These are phyloP conservation scores for Arctostaphylos glauca DNA, from an alignment of 148 eudicot genomes.

Conservation along the genomic window DNA sequence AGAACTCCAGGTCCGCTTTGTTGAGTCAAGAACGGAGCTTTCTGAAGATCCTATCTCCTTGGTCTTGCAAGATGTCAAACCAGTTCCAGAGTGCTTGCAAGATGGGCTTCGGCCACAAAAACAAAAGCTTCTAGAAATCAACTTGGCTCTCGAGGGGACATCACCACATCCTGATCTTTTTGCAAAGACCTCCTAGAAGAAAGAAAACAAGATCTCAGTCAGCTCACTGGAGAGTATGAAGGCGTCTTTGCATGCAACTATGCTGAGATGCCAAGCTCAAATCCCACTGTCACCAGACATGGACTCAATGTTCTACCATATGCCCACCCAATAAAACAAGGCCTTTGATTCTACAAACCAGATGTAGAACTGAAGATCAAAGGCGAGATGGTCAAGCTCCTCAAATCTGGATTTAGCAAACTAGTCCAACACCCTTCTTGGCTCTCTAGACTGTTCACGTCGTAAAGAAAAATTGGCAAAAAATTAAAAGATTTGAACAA, in stretches of 20 bases:
- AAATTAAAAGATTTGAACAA: not conserved
- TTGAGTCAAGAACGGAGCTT: too few species aligned
- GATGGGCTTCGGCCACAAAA: not conserved
- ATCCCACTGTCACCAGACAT: not conserved
- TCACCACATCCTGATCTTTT: not conserved
- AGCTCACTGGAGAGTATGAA: not conserved
- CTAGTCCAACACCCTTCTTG: not conserved
- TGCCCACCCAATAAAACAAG: not conserved
- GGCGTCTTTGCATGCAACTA: conserved; percentile 4
- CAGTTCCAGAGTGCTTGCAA: not conserved
- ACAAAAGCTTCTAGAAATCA: not conserved
- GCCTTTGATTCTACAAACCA: not conserved
- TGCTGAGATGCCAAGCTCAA: not conserved
- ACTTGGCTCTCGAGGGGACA: not conserved
- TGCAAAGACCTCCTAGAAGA: not conserved
- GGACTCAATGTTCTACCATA: not conserved
- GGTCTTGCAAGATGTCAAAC: not conserved
- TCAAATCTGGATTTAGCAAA: not conserved
- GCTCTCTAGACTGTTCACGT: not conserved
- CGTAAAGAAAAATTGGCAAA: not conserved
- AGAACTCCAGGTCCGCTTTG: too few species aligned
- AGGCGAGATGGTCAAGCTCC: too few species aligned
- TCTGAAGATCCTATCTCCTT: too few species aligned
- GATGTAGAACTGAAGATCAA: not conserved
- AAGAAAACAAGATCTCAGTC: not conserved